A percentile compares a stretch with the other conserved stretches of the same genome.
phyloP scores from a whole-genome alignment of 495 filamentous ascomycete species.

The Lentithecium fluviatile region DNA sequence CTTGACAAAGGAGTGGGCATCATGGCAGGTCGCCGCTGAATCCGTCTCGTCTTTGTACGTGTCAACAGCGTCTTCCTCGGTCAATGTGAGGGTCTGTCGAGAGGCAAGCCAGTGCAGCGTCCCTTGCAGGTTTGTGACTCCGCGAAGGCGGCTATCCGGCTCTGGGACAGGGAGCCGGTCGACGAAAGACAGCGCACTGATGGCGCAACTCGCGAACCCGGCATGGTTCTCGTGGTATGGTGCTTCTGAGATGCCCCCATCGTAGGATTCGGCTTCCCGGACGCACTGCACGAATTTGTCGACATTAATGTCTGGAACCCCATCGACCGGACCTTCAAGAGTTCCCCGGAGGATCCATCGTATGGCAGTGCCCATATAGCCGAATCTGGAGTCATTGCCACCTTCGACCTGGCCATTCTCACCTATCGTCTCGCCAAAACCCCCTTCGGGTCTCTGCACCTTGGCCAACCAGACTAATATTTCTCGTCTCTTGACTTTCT shows the following conservation, averaged over 20 bases:
- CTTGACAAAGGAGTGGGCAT: conserved; percentile 35
- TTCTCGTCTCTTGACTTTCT: conserved; percentile 62
- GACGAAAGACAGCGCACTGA: conserved; percentile 71
- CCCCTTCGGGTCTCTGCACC: conserved; percentile 80
- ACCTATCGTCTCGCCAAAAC: conserved; percentile 80
- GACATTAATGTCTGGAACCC: conserved; percentile 72
- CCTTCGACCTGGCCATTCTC: conserved; percentile 64
- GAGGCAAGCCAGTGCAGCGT: conserved; percentile 66
- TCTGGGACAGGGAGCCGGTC: conserved; percentile 46
- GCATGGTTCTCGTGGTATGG: conserved; percentile 86
- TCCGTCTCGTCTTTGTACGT: conserved; percentile 34
- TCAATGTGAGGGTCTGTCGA: conserved; percentile 55
- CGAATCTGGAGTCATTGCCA: conserved; percentile 80
- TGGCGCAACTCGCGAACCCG: conserved; percentile 83
- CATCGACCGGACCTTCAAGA: conserved; percentile 50
- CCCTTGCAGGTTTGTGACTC: conserved; percentile 44
- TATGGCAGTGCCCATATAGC: conserved; percentile 77
- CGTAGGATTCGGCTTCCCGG: conserved; percentile 72
- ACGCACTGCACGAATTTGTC: conserved; percentile 69
- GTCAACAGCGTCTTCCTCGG: conserved; percentile 47
- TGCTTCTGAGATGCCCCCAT: conserved; percentile 81
- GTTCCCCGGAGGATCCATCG: conserved; percentile 74
- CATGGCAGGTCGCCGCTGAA: conserved; percentile 31
- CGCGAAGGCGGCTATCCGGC: conserved; percentile 21
- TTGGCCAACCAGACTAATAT: conserved; percentile 71